Evolutionary conservation across 805 yeast genomes (phyloP), one percentile per base, ranked within the genome.

Genomic region (Cephaloascus albidus): DNA sequence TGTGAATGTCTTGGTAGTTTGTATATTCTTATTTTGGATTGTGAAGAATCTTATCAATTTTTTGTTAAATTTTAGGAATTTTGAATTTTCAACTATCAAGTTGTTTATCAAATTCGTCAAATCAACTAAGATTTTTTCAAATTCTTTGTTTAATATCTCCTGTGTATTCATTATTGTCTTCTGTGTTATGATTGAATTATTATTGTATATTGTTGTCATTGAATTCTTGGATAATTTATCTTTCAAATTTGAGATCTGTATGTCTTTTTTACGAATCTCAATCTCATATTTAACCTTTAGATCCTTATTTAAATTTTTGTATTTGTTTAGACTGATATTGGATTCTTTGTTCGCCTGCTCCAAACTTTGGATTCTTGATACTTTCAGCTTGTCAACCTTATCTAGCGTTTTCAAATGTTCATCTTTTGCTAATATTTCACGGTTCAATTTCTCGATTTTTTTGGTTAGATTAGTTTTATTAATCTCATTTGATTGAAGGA

Each of bases 31-130:
- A 16, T 36, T 26, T 33, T n/a, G 19, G n/a, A 41, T 45, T 18
- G 36, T 37, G 36, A 53, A 54, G 45, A 65, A 66, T 2, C 43
- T 41, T 35, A 55, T 61, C 18, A 64, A 38, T 3, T 45, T 44
- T 20, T 53, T 50, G 18, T 61, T 45, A 38, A 66, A 60, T 31
- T 45, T 48, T 10, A 65, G 47, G 42, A 59, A 65, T 41, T 60
- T 59, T 36, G 52, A 52, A 44, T 66, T 67, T 41, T 67, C 71
- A 4, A 47, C 42, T 37, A 61, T 51, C 36, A 65, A 51, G 37
- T 55, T 58, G 37, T 64, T 66, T 3, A 65, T 55, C 18, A 65
- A 50, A 6, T 54, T 55, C 6, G 65, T 57, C 33, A 63, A 46
- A 35, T 63, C 61, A 1, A 55, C 46, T 3, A 62, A 58, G 8